Conservation (phyloP, 2,329 filamentous ascomycete species). For the Neobulgaria alba region DNA sequence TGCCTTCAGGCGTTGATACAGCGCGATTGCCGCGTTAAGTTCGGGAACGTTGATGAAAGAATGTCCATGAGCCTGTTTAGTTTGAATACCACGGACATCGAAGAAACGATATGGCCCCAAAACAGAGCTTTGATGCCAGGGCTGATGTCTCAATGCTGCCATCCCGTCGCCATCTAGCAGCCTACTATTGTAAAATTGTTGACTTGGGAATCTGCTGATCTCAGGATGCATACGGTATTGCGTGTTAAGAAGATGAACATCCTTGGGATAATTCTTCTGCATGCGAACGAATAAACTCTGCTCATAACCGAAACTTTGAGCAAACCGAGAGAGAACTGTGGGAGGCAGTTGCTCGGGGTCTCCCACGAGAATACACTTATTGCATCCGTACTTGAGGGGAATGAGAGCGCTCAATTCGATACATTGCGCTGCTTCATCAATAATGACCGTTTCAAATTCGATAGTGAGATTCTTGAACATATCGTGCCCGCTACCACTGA, state of each 20-base stretch:
- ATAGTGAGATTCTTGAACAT: constrained; percentile 93
- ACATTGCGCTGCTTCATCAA: constrained; percentile 96
- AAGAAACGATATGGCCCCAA: constrained; percentile 96
- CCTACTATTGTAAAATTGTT: constrained; percentile 83
- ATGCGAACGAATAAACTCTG: constrained; percentile 98
- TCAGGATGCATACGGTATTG: constrained; percentile 99
- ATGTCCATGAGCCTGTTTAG: constrained; percentile 71
- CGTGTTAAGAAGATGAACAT: constrained; percentile 90
- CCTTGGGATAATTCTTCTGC: constrained; percentile 82
- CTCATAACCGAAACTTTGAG: constrained; percentile 87
- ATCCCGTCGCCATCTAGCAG: constrained; percentile 81
- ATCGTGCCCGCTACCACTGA: constrained; percentile 92
- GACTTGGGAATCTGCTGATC: constrained; percentile 84
- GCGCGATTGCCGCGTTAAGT: constrained; percentile 72
- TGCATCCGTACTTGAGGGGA: constrained; percentile 92
- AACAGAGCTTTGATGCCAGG: constrained; percentile 77
- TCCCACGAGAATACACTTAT: constrained; percentile 93
- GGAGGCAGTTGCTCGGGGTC: constrained; percentile 96
- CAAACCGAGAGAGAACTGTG: constrained; percentile 89
- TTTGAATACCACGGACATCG: constrained; percentile 83
- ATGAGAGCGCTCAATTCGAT: constrained; percentile 95
- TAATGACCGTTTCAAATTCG: constrained; percentile 97
- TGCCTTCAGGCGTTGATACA: constrained; percentile 70
- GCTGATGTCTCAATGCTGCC: constrained; percentile 62
- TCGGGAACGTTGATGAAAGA: constrained; percentile 87